phyloP scores from a whole-genome alignment of 768 basidiomycete genomes.

The Boletales sp. region DNA sequence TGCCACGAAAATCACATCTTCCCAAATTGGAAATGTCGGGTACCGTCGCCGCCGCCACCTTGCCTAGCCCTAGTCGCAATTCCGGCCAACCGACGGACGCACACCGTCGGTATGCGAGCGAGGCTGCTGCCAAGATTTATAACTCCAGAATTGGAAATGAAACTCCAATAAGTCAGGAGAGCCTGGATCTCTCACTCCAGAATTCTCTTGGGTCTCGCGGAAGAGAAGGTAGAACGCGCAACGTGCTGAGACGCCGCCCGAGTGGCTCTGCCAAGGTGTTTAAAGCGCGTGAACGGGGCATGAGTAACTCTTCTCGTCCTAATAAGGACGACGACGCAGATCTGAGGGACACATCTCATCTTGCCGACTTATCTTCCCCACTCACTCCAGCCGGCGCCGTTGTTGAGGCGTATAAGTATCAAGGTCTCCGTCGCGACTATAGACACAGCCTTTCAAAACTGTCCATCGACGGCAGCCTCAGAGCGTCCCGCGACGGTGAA shows the following conservation, averaged over 20 bases:
- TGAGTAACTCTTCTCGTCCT: slow-evolving; percentile 4
- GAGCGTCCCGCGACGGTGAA: slow-evolving; percentile 4
- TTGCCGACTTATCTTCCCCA: not conserved
- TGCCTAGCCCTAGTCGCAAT: not conserved
- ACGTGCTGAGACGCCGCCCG: slow-evolving; percentile 31
- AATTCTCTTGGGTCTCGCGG: slow-evolving; percentile 2
- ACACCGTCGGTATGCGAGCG: slow-evolving; percentile 21
- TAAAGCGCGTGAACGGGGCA: slow-evolving; percentile 13
- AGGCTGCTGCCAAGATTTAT: slow-evolving; percentile 7
- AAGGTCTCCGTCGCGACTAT: slow-evolving; percentile 26
- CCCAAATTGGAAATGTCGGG: slow-evolving; percentile 22
- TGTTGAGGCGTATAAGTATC: slow-evolving; percentile 47
- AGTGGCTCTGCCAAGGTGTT: slow-evolving; percentile 24
- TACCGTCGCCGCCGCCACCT: slow-evolving; percentile 1
- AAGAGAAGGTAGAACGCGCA: slow-evolving; percentile 22
- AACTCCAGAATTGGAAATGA: not conserved
- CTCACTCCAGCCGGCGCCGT: slow-evolving; percentile 48
- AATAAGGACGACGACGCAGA: not conserved
- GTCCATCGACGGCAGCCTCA: slow-evolving; percentile 23
- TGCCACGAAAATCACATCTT: slow-evolving; percentile 18
- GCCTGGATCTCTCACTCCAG: slow-evolving; percentile 5
- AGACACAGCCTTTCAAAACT: slow-evolving; percentile 11
- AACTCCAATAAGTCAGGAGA: slow-evolving; percentile 12
- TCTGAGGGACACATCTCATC: not conserved
- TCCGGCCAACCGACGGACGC: slow-evolving; percentile 4